These are phyloP conservation scores for Neurospora sp. DNA, from an alignment of 495 filamentous ascomycete species.

Conservation along the genomic window DNA sequence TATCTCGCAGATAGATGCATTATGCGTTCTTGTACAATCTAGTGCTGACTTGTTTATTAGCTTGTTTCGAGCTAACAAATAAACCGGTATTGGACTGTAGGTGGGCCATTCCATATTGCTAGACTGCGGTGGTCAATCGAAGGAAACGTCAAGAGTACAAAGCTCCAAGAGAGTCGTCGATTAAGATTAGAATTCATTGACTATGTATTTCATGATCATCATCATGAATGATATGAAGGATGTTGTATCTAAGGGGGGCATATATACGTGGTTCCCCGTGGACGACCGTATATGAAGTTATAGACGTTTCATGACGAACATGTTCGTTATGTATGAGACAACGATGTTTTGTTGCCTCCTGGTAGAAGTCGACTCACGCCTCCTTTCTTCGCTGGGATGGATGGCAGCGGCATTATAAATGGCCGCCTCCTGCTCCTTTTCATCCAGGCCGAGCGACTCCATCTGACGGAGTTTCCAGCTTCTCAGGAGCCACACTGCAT, in stretches of 20 bases:
- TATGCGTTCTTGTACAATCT: too few relatives aligned
- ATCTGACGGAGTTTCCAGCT: constrained; percentile 36
- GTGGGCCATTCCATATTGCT: not conserved
- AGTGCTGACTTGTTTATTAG: too few relatives aligned
- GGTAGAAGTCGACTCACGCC: not conserved
- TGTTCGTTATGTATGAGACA: constrained; percentile 11
- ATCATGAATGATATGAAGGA: not conserved
- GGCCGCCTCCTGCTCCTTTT: constrained; percentile 18
- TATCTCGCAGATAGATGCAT: constrained; percentile 33
- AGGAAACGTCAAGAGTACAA: not conserved
- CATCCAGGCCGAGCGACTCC: constrained; percentile 17
- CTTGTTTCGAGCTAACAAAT: too few relatives aligned
- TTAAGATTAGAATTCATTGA: not conserved
- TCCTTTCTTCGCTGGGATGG: constrained; percentile 1
- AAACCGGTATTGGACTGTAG: too few relatives aligned
- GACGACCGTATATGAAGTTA: constrained; percentile 1
- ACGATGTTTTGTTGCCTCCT: not conserved
- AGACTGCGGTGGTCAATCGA: not conserved
- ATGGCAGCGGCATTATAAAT: constrained; percentile 12
- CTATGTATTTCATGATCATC: not conserved
- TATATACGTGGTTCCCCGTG: not conserved
- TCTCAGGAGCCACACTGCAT: constrained; percentile 29
- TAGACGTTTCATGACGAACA: constrained; percentile 10
- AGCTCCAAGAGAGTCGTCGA: not conserved
- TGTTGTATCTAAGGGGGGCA: not conserved